Evolutionary conservation across 495 filamentous ascomycete species (phyloP).

Genomic region (Cenococcum geophilum): DNA sequence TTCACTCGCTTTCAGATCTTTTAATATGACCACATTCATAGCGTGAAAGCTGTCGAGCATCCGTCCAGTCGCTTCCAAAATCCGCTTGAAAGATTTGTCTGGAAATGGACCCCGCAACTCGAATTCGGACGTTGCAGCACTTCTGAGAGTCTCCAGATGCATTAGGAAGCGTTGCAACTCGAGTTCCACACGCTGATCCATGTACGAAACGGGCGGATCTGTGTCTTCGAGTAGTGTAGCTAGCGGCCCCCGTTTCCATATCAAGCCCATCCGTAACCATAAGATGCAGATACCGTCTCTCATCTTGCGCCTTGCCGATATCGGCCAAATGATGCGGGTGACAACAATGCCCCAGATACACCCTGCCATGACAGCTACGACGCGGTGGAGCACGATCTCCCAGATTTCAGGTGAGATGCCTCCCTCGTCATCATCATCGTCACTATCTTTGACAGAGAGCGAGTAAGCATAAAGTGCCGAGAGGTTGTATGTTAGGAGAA

Average conservation of each 20-base stretch:
- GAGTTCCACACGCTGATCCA: constrained; percentile 76
- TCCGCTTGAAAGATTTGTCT: constrained; percentile 56
- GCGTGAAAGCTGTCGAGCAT: constrained; percentile 91
- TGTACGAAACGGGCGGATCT: constrained; percentile 48
- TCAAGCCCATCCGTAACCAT: constrained; percentile 88
- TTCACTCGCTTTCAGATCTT: constrained; percentile 65
- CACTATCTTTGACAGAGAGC: constrained; percentile 65
- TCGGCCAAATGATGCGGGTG: constrained; percentile 86
- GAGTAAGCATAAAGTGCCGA: constrained; percentile 92
- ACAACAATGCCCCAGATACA: constrained; percentile 90
- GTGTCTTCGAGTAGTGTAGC: constrained; percentile 56
- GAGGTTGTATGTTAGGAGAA: constrained; percentile 86
- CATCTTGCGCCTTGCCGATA: constrained; percentile 77
- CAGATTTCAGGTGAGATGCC: constrained; percentile 74
- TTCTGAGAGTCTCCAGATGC: constrained; percentile 64
- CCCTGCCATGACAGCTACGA: constrained; percentile 78
- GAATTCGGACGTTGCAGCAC: constrained; percentile 72
- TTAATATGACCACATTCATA: constrained; percentile 87
- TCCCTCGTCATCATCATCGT: constrained; percentile 77
- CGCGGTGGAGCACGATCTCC: constrained; percentile 85
- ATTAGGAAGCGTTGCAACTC: constrained; percentile 55
- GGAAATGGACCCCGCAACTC: constrained; percentile 81
- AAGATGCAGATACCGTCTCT: constrained; percentile 79
- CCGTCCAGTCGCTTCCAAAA: constrained; percentile 69
- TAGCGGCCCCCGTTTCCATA: constrained; percentile 95